Evolutionary conservation across 2,329 filamentous ascomycete species (phyloP).

Genomic region (Nemania sp.): DNA sequence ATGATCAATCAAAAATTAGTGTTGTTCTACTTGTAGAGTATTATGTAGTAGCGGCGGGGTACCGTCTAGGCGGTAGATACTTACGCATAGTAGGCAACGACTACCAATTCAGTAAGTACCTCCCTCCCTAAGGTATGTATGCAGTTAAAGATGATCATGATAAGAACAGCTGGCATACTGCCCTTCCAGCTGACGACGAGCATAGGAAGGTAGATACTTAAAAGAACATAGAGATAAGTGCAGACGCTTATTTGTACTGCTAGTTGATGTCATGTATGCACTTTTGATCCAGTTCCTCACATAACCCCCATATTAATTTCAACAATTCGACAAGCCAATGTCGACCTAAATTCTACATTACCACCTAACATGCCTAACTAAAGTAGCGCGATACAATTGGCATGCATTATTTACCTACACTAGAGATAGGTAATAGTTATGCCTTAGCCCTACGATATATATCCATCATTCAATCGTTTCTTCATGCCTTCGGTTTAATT

Average conservation of each 20-base stretch:
- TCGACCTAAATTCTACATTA: too few species aligned
- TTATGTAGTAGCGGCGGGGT: slow-evolving; percentile 7
- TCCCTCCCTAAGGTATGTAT: too few species aligned
- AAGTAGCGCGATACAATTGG: neutral
- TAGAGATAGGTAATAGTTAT: neutral
- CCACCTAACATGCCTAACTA: neutral
- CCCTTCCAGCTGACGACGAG: slow-evolving; percentile 5
- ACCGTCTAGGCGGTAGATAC: neutral
- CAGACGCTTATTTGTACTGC: neutral
- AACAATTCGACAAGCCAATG: neutral
- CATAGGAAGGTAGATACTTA: too few species aligned
- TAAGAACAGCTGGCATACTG: slow-evolving; percentile 6
- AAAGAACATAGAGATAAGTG: too few species aligned
- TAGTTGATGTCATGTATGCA: slow-evolving; percentile 9
- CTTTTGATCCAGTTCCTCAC: neutral
- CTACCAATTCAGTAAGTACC: too few species aligned
- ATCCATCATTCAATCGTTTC: neutral
- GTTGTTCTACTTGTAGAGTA: neutral
- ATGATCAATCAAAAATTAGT: neutral
- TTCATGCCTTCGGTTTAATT: neutral
- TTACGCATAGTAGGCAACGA: neutral
- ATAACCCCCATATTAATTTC: neutral
- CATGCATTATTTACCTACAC: neutral
- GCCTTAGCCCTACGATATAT: neutral
- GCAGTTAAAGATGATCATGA: neutral